These are phyloP conservation scores for Cystobasidium slooffiae DNA, from an alignment of 1,284 basidiomycete genomes.

Conservation along the genomic window DNA sequence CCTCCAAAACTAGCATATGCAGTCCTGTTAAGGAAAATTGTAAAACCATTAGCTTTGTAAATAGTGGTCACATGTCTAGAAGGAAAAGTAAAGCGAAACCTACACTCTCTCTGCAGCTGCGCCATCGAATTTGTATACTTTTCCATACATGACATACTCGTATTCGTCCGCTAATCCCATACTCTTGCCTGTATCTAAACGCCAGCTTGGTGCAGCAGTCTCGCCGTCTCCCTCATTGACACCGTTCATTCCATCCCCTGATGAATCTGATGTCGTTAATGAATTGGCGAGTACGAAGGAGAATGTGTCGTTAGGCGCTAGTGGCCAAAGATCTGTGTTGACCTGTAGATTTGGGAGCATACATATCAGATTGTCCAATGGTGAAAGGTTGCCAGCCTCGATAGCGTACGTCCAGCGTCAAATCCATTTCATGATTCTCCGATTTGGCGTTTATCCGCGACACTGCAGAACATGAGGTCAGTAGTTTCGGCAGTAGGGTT, in stretches of 20 bases:
- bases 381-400: neutral
- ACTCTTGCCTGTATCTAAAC: conserved; percentile 84
- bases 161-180: conserved; percentile 92
- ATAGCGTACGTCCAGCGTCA: conserved; percentile 71
- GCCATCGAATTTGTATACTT: conserved; percentile 97
- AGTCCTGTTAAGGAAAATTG: conserved; percentile 64
- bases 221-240: conserved; percentile 62
- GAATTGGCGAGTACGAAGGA: conserved; percentile 85
- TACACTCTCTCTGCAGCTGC: conserved; percentile 80
- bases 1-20: conserved; percentile 96
- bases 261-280: conserved; percentile 67
- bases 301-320: conserved; percentile 68
- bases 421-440: conserved; percentile 79
- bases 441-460: conserved; percentile 69
- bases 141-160: conserved; percentile 99
- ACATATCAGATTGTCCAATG: neutral
- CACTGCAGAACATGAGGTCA: conserved; percentile 61
- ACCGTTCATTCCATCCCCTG: conserved; percentile 58
- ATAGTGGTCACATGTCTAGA: neutral
- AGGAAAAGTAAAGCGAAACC: conserved; percentile 53
- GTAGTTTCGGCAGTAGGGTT: neutral
- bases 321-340: conserved; percentile 56
- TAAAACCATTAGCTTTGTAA: neutral
- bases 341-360: conserved; percentile 21
- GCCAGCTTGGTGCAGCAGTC: conserved; percentile 75